Evolutionary conservation across 1,284 basidiomycete genomes (phyloP).

Genomic region (Leccinum griseonigrum): DNA sequence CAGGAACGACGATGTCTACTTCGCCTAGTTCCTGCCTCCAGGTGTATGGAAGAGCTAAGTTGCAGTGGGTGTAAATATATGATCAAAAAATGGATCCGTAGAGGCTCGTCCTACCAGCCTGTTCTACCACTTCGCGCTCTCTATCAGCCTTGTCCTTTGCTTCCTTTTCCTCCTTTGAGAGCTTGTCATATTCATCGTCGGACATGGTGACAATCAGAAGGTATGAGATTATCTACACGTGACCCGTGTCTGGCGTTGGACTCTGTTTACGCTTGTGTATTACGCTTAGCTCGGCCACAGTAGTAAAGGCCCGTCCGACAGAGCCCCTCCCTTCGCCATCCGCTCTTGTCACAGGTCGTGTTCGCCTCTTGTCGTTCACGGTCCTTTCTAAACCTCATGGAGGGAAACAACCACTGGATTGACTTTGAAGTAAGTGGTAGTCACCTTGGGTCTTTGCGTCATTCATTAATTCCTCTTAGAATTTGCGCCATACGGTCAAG

Average conservation of each 20-base stretch:
- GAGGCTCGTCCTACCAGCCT: slow-evolving; percentile 65
- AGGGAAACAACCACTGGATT: slow-evolving; percentile 30
- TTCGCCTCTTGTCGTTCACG: slow-evolving; percentile 6
- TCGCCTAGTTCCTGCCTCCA: slow-evolving; percentile 93
- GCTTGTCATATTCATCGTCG: slow-evolving; percentile 72
- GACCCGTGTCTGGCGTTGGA: slow-evolving; percentile 11
- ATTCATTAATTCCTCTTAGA: slow-evolving; percentile 34
- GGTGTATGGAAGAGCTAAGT: slow-evolving; percentile 80
- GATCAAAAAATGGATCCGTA: slow-evolving; percentile 17
- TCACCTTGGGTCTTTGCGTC: slow-evolving; percentile 5
- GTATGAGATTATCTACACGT: slow-evolving; percentile 30
- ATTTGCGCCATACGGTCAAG: slow-evolving; percentile 45
- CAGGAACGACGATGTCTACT: slow-evolving; percentile 79
- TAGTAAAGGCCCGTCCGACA: background rate
- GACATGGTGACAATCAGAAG: slow-evolving; percentile 33
- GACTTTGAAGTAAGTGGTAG: slow-evolving; percentile 35
- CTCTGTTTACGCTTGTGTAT: slow-evolving; percentile 32
- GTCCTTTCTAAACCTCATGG: slow-evolving; percentile 22
- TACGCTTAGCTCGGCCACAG: slow-evolving; percentile 1
- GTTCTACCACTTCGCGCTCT: slow-evolving; percentile 74
- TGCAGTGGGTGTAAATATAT: slow-evolving; percentile 4
- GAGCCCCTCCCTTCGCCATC: slow-evolving; percentile 4
- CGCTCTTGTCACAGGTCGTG: slow-evolving; percentile 14
- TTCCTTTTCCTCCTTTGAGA: slow-evolving; percentile 76
- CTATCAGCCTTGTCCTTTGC: slow-evolving; percentile 67